phyloP scores from a whole-genome alignment of 179 eudicot genomes.

The Silene vulgaris region DNA sequence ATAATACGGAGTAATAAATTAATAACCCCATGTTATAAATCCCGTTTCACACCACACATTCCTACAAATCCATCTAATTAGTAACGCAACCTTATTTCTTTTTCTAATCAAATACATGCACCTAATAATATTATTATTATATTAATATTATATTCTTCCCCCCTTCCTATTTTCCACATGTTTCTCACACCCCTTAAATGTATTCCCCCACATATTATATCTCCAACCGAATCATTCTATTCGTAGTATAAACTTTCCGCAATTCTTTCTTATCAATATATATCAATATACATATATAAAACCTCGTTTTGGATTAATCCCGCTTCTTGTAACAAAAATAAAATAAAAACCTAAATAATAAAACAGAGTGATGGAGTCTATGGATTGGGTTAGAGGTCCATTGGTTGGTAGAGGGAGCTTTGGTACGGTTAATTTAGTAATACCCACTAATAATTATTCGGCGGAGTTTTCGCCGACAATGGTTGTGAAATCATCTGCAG shows the following conservation, averaged over 20 bases:
- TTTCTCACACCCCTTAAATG: constrained; percentile 7
- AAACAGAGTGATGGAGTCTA: constrained; percentile 12
- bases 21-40: neutral
- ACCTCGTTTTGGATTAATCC: too few relatives aligned
- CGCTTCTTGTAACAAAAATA: neutral
- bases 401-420: constrained; percentile 67
- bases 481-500: constrained; percentile 52
- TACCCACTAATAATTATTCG: constrained; percentile 25
- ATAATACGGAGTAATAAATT: too few relatives aligned
- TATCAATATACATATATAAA: neutral
- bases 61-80: neutral
- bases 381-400: constrained; percentile 66
- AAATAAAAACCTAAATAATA: neutral
- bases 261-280: neutral
- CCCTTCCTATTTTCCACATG: constrained; percentile 12
- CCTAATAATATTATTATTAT: neutral
- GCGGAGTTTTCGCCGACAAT: constrained; percentile 23
- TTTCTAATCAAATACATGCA: constrained; percentile 9
- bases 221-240: neutral
- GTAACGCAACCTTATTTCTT: constrained; percentile 1
- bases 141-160: constrained; percentile 5
- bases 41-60: constrained; percentile 11
- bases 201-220: neutral
- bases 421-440: constrained; percentile 55
- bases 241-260: neutral